A percentile compares a stretch with the other conserved stretches of the same genome.
Evolutionary conservation across 345 rosid species (phyloP).

Genomic region (Camelina neglecta): DNA sequence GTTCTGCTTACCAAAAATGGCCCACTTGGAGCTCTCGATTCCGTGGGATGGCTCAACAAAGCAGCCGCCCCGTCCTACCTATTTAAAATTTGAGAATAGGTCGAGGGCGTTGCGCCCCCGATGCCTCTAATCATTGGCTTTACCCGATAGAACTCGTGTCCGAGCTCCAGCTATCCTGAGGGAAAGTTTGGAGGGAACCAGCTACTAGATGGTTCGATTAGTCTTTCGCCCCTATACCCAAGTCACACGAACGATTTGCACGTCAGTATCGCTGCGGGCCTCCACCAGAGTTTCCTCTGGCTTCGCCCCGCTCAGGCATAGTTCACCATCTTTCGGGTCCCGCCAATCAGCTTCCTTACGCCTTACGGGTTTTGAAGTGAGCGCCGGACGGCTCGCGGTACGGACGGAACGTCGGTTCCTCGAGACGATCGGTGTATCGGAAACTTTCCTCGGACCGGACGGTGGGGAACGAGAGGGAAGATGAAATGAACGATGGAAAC

Average conservation of each 20-base stretch:
- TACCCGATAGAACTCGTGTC: not conserved
- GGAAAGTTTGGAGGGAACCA: constrained; percentile 60
- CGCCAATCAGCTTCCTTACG: too few species aligned
- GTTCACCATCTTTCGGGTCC: constrained; percentile 9
- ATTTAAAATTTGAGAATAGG: not conserved
- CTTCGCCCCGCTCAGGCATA: constrained; percentile 1
- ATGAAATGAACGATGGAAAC: too few species aligned
- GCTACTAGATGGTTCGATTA: constrained; percentile 56
- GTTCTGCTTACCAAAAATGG: too few species aligned
- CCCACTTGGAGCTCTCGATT: too few species aligned
- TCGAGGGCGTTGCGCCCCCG: constrained; percentile 1
- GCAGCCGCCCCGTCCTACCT: not conserved
- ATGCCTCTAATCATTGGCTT: constrained; percentile 1
- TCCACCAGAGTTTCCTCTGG: constrained; percentile 7
- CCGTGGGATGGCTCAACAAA: too few species aligned
- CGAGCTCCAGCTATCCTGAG: constrained; percentile 32
- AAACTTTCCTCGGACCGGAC: too few species aligned
- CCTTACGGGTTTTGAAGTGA: too few species aligned
- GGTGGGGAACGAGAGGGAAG: too few species aligned
- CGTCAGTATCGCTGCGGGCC: constrained; percentile 16
- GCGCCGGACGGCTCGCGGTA: too few species aligned
- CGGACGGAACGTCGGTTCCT: too few species aligned
- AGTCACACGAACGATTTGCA: constrained; percentile 44
- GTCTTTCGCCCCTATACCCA: constrained; percentile 58
- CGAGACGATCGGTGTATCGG: too few species aligned